Evolutionary conservation across 257 asterid genomes (phyloP), one percentile per base, ranked within the genome.

Genomic region (Ocimum tenuiflorum): DNA sequence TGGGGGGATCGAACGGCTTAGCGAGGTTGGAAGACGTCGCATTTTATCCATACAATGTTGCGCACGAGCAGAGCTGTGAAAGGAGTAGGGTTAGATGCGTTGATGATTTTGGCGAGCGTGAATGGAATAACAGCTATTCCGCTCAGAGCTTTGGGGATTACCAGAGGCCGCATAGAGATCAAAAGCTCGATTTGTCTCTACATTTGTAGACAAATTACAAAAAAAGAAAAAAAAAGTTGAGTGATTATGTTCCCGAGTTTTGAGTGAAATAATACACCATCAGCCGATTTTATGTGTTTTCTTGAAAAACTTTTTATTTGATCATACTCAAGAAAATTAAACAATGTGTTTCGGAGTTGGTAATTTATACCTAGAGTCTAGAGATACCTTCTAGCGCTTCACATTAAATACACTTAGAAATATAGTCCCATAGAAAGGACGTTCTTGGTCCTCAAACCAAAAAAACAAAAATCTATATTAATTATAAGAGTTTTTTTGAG

Each of bases 141-240:
- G 29, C 61, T 22, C 71, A 46, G 19, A 54, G 61, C 19, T 38
- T 60, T 64, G 69, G 78, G 43, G 79, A 60, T 35, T 75, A 63
- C 8, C 39, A 52, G 60, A 52, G 18, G 38, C 56, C 42, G 6
- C 66, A 50, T 4, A 77, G 74, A 11, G 82, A 85, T 36, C 90
- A 79, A 46, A 86, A 78, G 67, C 85, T 89, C 61, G 96, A 89
- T 73, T 76, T 89, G 86, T 84, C 96, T 68, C 96, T 89, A 58
- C 95, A 86, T 85, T 74, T 89, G 81, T 89, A 83, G 79, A 52
- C 14, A 24, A 2, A 10, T n/a, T 11, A 1, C 3, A 42, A 12
- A 3, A 10, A 27, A 27, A 27, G 4, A 27, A 4, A 27, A 27
- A 4, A 27, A 27, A 27, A 27, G 31, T 27, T 27, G 2, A 27